These are phyloP conservation scores for Annulohypoxylon maeteangense DNA, from an alignment of 495 filamentous ascomycete genomes.

Conservation along the genomic window DNA sequence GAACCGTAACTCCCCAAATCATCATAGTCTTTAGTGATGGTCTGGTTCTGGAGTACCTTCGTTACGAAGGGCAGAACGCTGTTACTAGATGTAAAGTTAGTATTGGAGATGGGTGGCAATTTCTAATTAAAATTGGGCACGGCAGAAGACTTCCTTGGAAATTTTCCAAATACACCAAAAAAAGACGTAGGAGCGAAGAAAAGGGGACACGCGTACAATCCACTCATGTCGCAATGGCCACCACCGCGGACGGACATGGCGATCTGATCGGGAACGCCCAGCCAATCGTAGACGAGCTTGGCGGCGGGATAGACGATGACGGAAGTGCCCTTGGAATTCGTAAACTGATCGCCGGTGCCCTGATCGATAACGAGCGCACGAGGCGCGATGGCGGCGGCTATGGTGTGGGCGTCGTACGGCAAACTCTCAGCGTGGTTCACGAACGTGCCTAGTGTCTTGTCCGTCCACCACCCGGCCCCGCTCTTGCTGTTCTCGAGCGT, in stretches of 20 bases:
- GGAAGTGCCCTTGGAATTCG: slow-evolving; percentile 63
- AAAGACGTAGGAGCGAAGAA: neutral
- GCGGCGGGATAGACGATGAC: slow-evolving; percentile 62
- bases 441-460: slow-evolving; percentile 58
- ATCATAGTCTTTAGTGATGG: slow-evolving; percentile 59
- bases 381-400: slow-evolving; percentile 64
- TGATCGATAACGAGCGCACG: slow-evolving; percentile 64
- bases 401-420: slow-evolving; percentile 64
- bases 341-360: slow-evolving; percentile 59
- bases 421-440: slow-evolving; percentile 60
- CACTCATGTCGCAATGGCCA: slow-evolving; percentile 62
- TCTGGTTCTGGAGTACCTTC: slow-evolving; percentile 60
- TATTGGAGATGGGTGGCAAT: neutral
- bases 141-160: neutral
- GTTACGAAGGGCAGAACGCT: slow-evolving; percentile 62
- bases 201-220: slow-evolving; percentile 52
- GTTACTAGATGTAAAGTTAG: slow-evolving; percentile 48
- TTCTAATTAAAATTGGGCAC: neutral
- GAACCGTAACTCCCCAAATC: slow-evolving; percentile 58
- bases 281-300: slow-evolving; percentile 63
- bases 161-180: neutral
- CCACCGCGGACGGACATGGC: slow-evolving; percentile 61
- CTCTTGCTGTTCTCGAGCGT: slow-evolving; percentile 66
- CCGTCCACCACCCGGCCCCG: slow-evolving; percentile 64
- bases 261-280: slow-evolving; percentile 60